Base-by-base conservation (phyloP, 2,329 filamentous ascomycete genomes). In the Neodidymelliopsis sp. region DNA sequence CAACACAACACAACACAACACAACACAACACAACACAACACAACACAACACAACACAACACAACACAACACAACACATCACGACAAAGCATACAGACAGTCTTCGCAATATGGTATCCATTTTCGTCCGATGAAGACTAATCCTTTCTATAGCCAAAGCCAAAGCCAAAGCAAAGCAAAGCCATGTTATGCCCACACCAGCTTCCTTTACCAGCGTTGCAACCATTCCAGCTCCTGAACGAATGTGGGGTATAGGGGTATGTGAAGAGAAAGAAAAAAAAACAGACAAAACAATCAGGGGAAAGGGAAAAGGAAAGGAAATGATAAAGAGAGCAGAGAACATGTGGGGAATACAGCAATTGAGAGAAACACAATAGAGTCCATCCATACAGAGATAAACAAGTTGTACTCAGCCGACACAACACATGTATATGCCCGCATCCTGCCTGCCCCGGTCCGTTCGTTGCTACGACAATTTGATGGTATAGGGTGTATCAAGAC, bases 111-210 rank as follows among this genome's bases (percentile, higher is more conserved):
- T 60, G 60, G 53, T 57, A 63, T 63, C 49, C 54, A 61, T 66
- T 70, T 70, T 66, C 61, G 56, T 68, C 67, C 66, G 60, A 54
- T 69, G 67, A 67, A 69, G 66, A 66, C 61, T 62, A 58, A 60
- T 57, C 65, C 61, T 69, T 67, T 70, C 67, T 70, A 57, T 63
- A 56, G 47, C 60, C 58, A 57, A 49, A 51, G 53, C 54, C 62
- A 59, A n/a, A n/a, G n/a, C n/a, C n/a, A n/a, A n/a, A n/a, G n/a
- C n/a, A n/a, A n/a, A n/a, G n/a, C n/a, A n/a, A n/a, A n/a, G n/a
- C n/a, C n/a, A n/a, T n/a, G n/a, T n/a, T n/a, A n/a, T n/a, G n/a
- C 34, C 31, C 19, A 29, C 46, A 41, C 46, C 28, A 44, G 23
- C 35, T 31, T 35, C 16, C 29, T 51, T 37, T 40, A 53, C 54